Percentiles rank a stretch among this genome's conserved stretches.
Evolutionary conservation across 306 rosid species (phyloP).

Genomic region (Rosa persica): DNA sequence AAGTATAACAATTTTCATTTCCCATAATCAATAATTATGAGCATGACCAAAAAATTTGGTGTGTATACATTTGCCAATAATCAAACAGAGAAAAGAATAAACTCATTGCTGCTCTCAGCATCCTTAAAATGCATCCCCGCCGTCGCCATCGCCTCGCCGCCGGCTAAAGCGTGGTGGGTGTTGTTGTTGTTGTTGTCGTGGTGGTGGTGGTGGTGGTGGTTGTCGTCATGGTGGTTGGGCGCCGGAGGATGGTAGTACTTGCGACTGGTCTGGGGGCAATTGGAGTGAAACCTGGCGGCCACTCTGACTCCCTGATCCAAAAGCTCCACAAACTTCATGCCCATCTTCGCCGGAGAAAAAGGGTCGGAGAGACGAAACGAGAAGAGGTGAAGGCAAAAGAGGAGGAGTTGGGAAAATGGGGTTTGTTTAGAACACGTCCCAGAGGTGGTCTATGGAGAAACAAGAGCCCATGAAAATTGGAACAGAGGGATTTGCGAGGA

Average conservation of each 20-base stretch:
- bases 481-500: not conserved
- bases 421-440: slow-evolving; percentile 36
- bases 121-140: slow-evolving; percentile 28
- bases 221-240: slow-evolving; percentile 23
- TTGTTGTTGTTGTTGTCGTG: not conserved
- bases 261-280: slow-evolving; percentile 67
- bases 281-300: slow-evolving; percentile 51
- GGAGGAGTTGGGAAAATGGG: not conserved
- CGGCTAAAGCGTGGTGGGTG: not conserved
- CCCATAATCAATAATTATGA: not conserved
- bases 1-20: not conserved
- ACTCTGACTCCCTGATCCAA: slow-evolving; percentile 56
- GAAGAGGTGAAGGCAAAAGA: no score
- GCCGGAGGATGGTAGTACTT: slow-evolving; percentile 68
- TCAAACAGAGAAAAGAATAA: slow-evolving; percentile 62
- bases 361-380: no score
- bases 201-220: slow-evolving; percentile 14
- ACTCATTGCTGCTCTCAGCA: slow-evolving; percentile 28
- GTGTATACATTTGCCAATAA: not conserved
- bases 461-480: slow-evolving; percentile 25
- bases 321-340: slow-evolving; percentile 53
- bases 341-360: slow-evolving; percentile 28
- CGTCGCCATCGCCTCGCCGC: slow-evolving; percentile 8
- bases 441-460: not conserved
- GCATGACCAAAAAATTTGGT: not conserved